Base-by-base conservation (phyloP, 2,329 filamentous ascomycete species). In the Fusarium verticillioides region DNA sequence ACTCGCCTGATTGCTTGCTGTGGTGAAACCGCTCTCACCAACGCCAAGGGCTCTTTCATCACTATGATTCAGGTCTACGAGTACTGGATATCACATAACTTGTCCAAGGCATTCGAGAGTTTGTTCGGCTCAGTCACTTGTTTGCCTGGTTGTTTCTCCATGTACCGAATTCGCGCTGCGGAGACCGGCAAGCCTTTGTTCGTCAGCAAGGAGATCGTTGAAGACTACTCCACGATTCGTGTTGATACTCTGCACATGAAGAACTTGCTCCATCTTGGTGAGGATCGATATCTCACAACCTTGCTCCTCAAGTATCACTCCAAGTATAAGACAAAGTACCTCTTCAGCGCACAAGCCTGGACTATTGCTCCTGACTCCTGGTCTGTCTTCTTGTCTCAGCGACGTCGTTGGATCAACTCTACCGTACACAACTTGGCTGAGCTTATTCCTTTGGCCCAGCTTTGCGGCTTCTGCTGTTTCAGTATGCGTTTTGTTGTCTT, bases 31-130 rank as follows among this genome's bases (percentile, higher is more conserved):
- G 93, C 93, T 21, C 87, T 99, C 53, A 95, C 92, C 72, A 99
- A 99, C 80, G 93, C 95, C 68, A 98, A 98, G 83, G 89, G 93
- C 11, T 98, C 96, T 2, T 94, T 97, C 79, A 91, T 97, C 75
- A 99, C 96, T 58, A 98, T 98, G 96, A 99, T 99, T 81, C 96
- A 99, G 84, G 96, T 99, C 39, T 99, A 98, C 87, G 96, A 99
- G 84, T 99, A 99, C 88, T 99, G 95, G 86, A 99, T 99, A 79
- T 98, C 96, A 58, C 96, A 99, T 87, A 97, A 98, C 82, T 85
- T 99, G 76, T 92, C 94, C 77, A 98, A 99, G 85, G 96, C 96
- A 18, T 99, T 99, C 82, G 96, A 98, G 84, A 96, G 93, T 84
- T 88, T 99, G 78, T 99, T 99, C 80, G 96, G 96, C 65, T 97